Conservation (phyloP, 345 rosid genomes). For the Populus deltoides region DNA sequence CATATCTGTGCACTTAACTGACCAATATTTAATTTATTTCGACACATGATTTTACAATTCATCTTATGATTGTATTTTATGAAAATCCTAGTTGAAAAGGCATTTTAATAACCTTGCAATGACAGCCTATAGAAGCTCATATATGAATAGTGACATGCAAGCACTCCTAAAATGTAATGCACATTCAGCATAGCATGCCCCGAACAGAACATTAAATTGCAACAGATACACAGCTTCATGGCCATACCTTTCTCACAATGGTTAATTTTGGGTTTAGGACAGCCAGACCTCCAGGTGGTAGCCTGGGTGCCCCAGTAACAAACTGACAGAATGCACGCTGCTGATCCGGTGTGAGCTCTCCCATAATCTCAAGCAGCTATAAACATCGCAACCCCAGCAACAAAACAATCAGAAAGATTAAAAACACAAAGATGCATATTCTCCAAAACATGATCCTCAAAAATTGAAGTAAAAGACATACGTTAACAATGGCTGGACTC, state of each 20-base stretch:
- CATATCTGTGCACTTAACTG: not conserved
- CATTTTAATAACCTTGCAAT: not conserved
- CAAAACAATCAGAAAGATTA: not conserved
- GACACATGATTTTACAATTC: not conserved
- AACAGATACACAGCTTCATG: not conserved
- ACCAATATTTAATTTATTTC: not conserved
- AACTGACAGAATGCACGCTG: conserved; percentile 98
- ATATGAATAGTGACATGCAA: not conserved
- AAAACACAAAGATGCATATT: too few species aligned
- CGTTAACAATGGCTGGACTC: conserved; percentile 86
- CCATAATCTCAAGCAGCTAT: conserved; percentile 96
- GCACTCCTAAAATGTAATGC: not conserved
- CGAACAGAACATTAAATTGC: not conserved
- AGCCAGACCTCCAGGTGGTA: conserved; percentile 98
- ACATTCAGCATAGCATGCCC: not conserved
- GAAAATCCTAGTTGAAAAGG: not conserved
- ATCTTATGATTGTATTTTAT: not conserved
- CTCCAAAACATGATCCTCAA: not conserved
- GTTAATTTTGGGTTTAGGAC: conserved; percentile 93
- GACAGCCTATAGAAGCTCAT: not conserved
- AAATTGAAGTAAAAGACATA: conserved; percentile 30
- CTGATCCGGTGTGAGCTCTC: conserved; percentile 90
- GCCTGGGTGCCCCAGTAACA: conserved; percentile 99
- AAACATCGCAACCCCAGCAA: conserved; percentile 8
- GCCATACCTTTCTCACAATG: conserved; percentile 89